Conservation (phyloP, 768 basidiomycete species). For the Punctularia strigosozonata region DNA sequence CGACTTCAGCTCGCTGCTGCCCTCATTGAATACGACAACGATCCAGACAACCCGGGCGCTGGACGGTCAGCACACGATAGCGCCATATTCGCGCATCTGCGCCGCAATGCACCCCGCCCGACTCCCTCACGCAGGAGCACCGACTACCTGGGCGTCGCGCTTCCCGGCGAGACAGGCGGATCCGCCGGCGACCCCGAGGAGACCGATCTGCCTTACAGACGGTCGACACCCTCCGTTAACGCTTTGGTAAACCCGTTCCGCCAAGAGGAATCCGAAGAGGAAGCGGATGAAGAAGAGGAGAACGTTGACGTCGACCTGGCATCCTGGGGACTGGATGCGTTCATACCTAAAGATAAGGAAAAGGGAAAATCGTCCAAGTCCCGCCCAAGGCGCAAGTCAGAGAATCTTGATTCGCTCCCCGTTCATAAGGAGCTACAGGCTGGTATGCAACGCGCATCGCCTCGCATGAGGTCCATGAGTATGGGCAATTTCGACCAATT, state of each 20-base stretch:
- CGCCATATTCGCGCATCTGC: conserved; percentile 75
- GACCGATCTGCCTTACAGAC: too few relatives aligned
- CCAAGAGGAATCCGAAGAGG: conserved; percentile 32
- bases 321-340: conserved; percentile 75
- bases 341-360: conserved; percentile 59
- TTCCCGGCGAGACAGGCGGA: conserved; percentile 50
- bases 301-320: conserved; percentile 67
- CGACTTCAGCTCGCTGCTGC: conserved; percentile 82
- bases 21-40: conserved; percentile 86
- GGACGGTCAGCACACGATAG: conserved; percentile 70
- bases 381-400: conserved; percentile 24
- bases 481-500: conserved; percentile 49
- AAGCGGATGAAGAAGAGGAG: conserved; percentile 36
- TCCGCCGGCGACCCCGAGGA: conserved; percentile 32
- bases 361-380: conserved; percentile 19
- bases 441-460: conserved; percentile 3
- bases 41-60: conserved; percentile 51
- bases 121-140: conserved; percentile 34
- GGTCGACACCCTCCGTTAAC: conserved; percentile 47
- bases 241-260: conserved; percentile 67
- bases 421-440: conserved; percentile 9
- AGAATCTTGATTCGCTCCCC: conserved; percentile 31
- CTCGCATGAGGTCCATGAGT: conserved; percentile 45
- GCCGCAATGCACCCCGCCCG: conserved; percentile 39
- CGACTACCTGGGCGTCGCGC: conserved; percentile 56